These are phyloP conservation scores for Hypoxylon lenormandii DNA, from an alignment of 495 filamentous ascomycete genomes.

Conservation along the genomic window DNA sequence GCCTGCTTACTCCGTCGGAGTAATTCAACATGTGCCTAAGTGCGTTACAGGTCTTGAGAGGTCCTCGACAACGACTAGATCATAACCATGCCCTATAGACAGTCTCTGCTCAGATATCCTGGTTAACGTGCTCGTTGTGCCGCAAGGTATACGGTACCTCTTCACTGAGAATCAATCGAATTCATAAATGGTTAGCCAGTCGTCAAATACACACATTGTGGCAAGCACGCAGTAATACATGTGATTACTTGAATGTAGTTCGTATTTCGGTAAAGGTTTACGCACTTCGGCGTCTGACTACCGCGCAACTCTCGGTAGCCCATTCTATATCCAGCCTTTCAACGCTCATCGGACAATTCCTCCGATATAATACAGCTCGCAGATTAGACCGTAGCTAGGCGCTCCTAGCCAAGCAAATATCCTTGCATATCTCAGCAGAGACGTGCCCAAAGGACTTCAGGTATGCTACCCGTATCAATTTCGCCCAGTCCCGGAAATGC, in stretches of 20 bases:
- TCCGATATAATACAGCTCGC: slow-evolving; percentile 9
- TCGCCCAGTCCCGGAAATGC: slow-evolving; percentile 15
- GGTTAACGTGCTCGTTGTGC: no score
- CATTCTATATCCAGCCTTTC: slow-evolving; percentile 36
- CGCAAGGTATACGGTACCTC: background rate
- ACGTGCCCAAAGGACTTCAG: background rate
- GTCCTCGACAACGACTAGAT: background rate
- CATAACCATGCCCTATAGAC: no score
- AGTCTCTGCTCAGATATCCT: no score
- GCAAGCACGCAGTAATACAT: slow-evolving; percentile 16
- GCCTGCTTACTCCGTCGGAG: background rate
- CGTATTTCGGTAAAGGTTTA: slow-evolving; percentile 16
- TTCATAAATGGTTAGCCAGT: background rate
- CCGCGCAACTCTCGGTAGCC: slow-evolving; percentile 12
- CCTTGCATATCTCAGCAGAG: background rate
- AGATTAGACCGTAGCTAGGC: background rate
- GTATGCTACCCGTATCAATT: slow-evolving; percentile 16
- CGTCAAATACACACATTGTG: background rate
- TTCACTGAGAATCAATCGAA: background rate
- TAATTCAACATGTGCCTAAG: background rate
- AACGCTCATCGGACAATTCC: slow-evolving; percentile 21
- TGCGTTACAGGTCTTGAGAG: no score
- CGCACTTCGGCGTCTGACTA: background rate
- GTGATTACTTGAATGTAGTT: slow-evolving; percentile 7
- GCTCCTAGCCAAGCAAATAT: background rate